These are phyloP conservation scores for Suillus sp. DNA, from an alignment of 768 basidiomycete species.

Conservation along the genomic window DNA sequence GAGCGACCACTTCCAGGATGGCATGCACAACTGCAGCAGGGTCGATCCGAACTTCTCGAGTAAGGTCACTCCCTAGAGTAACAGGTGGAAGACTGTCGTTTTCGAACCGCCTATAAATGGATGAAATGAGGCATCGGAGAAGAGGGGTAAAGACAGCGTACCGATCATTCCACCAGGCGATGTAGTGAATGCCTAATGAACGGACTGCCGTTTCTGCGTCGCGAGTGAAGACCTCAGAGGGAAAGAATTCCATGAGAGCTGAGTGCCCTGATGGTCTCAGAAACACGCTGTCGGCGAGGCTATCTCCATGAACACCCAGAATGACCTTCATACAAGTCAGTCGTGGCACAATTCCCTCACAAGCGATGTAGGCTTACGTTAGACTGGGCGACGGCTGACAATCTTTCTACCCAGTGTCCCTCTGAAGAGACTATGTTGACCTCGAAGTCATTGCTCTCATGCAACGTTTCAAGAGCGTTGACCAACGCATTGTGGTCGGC, in stretches of 20 bases:
- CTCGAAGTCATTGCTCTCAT: constrained; percentile 53
- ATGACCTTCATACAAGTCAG: constrained; percentile 46
- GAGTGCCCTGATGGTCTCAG: constrained; percentile 62
- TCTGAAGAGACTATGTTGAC: constrained; percentile 54
- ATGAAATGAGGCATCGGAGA: constrained; percentile 7
- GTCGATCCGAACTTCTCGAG: constrained; percentile 39
- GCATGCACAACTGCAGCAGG: constrained; percentile 42
- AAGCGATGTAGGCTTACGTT: constrained; percentile 47
- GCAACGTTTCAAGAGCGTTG: constrained; percentile 54
- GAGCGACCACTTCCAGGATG: constrained; percentile 25
- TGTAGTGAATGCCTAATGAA: constrained; percentile 55
- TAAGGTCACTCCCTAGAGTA: constrained; percentile 26
- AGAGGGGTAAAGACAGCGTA: constrained; percentile 23
- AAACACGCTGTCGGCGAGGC: constrained; percentile 70
- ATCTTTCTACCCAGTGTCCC: constrained; percentile 60
- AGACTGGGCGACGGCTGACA: constrained; percentile 66
- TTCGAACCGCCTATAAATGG: constrained; percentile 38
- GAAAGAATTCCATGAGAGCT: constrained; percentile 79
- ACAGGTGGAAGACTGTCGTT: constrained; percentile 38
- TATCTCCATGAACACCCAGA: constrained; percentile 58
- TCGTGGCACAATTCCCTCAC: constrained; percentile 8
- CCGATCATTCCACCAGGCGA: constrained; percentile 56
- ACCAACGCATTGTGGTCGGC: constrained; percentile 66
- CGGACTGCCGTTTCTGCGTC: constrained; percentile 62
- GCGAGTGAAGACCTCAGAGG: constrained; percentile 60